Evolutionary conservation across 2,329 filamentous ascomycete species (phyloP), one percentile per base, ranked within the genome.

Genomic region (Alternaria infectoria): DNA sequence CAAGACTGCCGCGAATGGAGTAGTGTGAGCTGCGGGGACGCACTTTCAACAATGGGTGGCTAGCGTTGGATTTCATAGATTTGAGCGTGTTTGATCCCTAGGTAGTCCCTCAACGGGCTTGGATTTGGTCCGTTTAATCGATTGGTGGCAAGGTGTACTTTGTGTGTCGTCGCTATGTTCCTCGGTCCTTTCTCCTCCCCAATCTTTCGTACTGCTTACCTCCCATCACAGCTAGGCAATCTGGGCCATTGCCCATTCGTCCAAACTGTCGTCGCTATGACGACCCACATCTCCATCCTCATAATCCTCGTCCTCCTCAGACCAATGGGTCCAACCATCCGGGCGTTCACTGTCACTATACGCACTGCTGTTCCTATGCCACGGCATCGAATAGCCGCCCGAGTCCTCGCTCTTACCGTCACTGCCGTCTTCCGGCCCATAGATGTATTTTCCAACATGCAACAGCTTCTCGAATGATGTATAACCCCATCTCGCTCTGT

Each of bases 41-140:
- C 17, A 12, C 1, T 25, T 59, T 40, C n/a, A 54, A 26, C 40
- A 58, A 54, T 10, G 23, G 49, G 28, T 25, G 30, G 43, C 26
- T 44, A 62, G 55, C 49, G 47, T 47, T 62, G 49, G 43, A 43
- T 61, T 51, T 50, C 26, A 12, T 46, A 36, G 57, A 51, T 13
- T 15, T 45, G 19, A 40, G 30, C 30, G 19, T 44, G 36, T 23
- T 15, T 15, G 47, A 30, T 30, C 28, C 8, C 17, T 26, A 17
- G 25, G 45, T 50, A 54, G 28, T 54, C 47, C 57, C 51, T 59
- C 57, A 54, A 54, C 57, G 40, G 49, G 36, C 57, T 45, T 59
- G 26, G 25, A 59, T 54, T 17, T 28, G 23, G 15, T 17, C 23
- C 15, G 45, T 49, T 40, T 25, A 25, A 25, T 47, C 45, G 44